Conservation (phyloP, 2,329 filamentous ascomycete genomes). For the Penicillium sp. region DNA sequence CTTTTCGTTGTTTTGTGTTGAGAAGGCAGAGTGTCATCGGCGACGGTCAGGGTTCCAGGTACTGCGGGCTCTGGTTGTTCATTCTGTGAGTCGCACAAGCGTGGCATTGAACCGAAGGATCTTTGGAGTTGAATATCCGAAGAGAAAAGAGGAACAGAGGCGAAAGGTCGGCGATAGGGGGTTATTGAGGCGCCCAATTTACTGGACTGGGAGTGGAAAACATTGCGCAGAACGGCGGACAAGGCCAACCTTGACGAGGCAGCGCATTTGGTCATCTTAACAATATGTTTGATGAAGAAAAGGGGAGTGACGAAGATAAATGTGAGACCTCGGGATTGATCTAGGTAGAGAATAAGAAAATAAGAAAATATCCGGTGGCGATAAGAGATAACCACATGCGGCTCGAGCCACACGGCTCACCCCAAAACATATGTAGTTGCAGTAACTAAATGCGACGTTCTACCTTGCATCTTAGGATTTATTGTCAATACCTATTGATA, state of each 20-base stretch:
- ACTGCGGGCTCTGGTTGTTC: background rate
- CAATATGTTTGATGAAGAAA: background rate
- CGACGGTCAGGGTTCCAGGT: background rate
- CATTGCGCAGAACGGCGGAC: slow-evolving; percentile 19
- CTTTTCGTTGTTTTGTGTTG: background rate
- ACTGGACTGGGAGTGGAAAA: slow-evolving; percentile 20
- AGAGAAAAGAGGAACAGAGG: slow-evolving; percentile 1
- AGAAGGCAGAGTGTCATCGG: background rate
- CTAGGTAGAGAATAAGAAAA: too few species aligned
- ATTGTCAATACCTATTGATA: too few species aligned
- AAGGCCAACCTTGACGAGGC: slow-evolving; percentile 23
- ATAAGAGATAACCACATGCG: too few species aligned
- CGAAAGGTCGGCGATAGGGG: background rate
- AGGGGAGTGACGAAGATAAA: too few species aligned
- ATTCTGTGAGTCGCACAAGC: background rate
- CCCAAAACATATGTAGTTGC: too few species aligned
- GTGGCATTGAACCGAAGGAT: background rate
- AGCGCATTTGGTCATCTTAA: slow-evolving; percentile 21
- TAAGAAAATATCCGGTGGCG: too few species aligned
- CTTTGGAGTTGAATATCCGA: background rate
- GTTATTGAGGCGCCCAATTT: slow-evolving; percentile 6
- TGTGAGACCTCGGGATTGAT: too few species aligned
- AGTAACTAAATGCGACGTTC: too few species aligned
- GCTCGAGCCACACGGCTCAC: too few species aligned
- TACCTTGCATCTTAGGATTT: too few species aligned